Conservation (phyloP, 2,329 filamentous ascomycete species). For the Dothideomycetes sp. region DNA sequence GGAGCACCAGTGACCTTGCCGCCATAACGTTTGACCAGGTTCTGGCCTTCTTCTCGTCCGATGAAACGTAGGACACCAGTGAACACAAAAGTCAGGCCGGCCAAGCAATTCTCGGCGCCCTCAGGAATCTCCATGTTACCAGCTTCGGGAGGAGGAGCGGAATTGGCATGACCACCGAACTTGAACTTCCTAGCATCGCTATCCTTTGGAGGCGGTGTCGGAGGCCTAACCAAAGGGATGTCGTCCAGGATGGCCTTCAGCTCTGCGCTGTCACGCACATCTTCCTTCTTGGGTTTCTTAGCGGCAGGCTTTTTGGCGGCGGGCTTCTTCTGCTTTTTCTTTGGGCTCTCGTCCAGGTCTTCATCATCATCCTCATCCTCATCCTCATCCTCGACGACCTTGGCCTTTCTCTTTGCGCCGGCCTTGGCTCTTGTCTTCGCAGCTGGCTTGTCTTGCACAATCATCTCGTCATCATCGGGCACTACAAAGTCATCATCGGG, state of each 20-base stretch:
- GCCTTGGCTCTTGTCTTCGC: constrained; percentile 23
- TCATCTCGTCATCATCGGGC: constrained; percentile 31
- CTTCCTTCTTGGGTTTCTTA: constrained; percentile 52
- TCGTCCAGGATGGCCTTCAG: constrained; percentile 80
- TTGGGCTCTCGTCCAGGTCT: constrained; percentile 47
- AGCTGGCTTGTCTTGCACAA: constrained; percentile 27
- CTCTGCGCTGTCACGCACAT: constrained; percentile 54
- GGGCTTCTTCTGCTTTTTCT: constrained; percentile 24
- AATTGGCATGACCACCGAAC: constrained; percentile 51
- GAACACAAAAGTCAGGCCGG: constrained; percentile 86
- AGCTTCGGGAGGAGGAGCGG: constrained; percentile 48
- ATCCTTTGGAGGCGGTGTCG: constrained; percentile 63
- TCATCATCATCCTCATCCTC: constrained; percentile 43
- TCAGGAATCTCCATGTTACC: constrained; percentile 63
- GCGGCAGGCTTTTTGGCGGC: constrained; percentile 40
- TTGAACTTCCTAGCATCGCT: constrained; percentile 64
- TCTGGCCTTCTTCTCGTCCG: constrained; percentile 73
- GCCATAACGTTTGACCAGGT: constrained; percentile 83
- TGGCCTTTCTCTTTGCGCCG: constrained; percentile 47
- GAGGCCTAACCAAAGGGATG: constrained; percentile 72
- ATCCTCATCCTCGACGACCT: constrained; percentile 41
- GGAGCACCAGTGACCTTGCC: constrained; percentile 80
- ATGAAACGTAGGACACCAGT: constrained; percentile 76
- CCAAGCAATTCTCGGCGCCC: constrained; percentile 80
- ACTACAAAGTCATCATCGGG: constrained; percentile 33